Evolutionary conservation across 805 yeast species (phyloP).

Genomic region (Cephaloascus fragrans): DNA sequence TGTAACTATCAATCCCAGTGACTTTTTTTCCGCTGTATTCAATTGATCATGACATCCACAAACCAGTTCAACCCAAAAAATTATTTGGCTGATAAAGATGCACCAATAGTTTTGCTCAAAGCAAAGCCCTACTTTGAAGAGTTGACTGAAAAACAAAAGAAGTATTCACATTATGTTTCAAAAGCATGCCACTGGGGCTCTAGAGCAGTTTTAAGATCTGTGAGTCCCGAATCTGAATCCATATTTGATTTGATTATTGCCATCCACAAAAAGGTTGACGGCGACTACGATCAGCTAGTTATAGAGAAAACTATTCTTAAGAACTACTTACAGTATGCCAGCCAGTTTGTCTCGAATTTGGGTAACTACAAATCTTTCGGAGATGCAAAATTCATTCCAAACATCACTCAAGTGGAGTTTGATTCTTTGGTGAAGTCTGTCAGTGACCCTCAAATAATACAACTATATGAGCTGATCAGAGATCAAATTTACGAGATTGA

Average conservation of each 20-base stretch:
- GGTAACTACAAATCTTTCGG: constrained; percentile 86
- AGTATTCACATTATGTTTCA: constrained; percentile 76
- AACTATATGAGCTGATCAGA: constrained; percentile 31
- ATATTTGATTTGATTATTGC: constrained; percentile 62
- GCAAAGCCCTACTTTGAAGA: constrained; percentile 64
- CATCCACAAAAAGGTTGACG: constrained; percentile 42
- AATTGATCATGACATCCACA: neutral
- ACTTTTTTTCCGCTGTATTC: too few species aligned
- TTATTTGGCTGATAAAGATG: constrained; percentile 26
- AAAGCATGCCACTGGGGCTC: constrained; percentile 82
- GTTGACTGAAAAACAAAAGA: constrained; percentile 47
- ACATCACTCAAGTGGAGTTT: constrained; percentile 38
- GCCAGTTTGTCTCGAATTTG: constrained; percentile 64
- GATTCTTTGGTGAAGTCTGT: constrained; percentile 34
- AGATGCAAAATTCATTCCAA: constrained; percentile 77
- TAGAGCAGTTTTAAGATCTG: constrained; percentile 69
- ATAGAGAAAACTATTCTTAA: constrained; percentile 26
- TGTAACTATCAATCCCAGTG: too few species aligned
- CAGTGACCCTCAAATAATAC: constrained; percentile 20
- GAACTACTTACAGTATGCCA: constrained; percentile 59
- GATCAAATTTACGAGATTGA: constrained; percentile 40
- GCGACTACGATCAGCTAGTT: constrained; percentile 32
- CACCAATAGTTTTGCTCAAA: constrained; percentile 36
- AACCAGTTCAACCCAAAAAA: neutral
- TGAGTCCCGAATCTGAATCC: constrained; percentile 70